These are phyloP conservation scores for Gaillardinia entomophila DNA, from an alignment of 805 yeast genomes.

Conservation along the genomic window DNA sequence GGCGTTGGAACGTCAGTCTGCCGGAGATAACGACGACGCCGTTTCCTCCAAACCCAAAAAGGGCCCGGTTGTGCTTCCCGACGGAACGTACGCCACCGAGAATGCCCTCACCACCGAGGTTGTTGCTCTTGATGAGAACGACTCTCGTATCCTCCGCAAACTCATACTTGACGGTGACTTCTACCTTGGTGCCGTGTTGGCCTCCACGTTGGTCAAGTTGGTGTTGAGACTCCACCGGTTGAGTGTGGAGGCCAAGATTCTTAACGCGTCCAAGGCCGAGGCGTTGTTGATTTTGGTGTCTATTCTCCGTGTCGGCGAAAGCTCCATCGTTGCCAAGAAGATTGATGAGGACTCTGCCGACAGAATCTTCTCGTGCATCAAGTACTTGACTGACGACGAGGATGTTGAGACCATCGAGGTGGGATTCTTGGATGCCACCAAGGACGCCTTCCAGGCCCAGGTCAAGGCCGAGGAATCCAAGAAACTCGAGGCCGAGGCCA, in stretches of 20 bases:
- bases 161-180: conserved; percentile 83
- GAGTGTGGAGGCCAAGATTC: conserved; percentile 46
- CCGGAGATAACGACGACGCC: conserved; percentile 26
- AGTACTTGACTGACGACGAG: conserved; percentile 66
- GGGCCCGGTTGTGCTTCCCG: conserved; percentile 90
- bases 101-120: conserved; percentile 57
- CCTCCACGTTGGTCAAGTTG: conserved; percentile 84
- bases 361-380: conserved; percentile 82
- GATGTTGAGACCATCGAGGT: conserved; percentile 46
- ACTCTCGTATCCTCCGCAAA: conserved; percentile 70
- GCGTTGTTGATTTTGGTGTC: conserved; percentile 91
- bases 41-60: conserved; percentile 23
- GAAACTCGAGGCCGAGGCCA: conserved; percentile 51
- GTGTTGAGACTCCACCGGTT: conserved; percentile 67
- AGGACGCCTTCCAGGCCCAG: conserved; percentile 73
- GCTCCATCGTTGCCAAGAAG: conserved; percentile 58
- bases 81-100: conserved; percentile 98
- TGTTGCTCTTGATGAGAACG: conserved; percentile 28
- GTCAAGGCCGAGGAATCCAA: conserved; percentile 54
- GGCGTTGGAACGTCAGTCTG: conserved; percentile 10
- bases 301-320: conserved; percentile 80
- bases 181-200: conserved; percentile 81
- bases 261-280: conserved; percentile 89
- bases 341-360: conserved; percentile 98
- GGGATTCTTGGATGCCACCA: conserved; percentile 85